Evolutionary conservation across 179 eudicot species (phyloP).

Genomic region (Spinacia oleracea): DNA sequence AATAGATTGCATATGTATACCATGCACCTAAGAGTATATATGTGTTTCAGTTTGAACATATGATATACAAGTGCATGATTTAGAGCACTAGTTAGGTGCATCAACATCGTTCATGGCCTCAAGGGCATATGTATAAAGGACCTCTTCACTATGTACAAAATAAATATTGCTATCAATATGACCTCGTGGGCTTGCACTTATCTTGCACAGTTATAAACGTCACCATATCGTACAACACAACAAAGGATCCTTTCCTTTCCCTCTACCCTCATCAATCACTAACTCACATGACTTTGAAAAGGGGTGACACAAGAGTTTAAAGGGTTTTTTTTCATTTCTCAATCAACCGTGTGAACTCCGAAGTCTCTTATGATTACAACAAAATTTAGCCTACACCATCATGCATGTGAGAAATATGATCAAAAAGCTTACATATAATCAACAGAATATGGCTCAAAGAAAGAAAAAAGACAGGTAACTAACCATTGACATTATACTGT

Average conservation of each 20-base stretch:
- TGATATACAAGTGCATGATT: neutral
- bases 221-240: neutral
- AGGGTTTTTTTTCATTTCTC: neutral
- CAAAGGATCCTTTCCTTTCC: neutral
- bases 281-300: neutral
- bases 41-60: neutral
- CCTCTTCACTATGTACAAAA: too few species aligned
- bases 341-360: neutral
- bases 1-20: neutral
- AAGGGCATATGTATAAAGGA: neutral
- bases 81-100: neutral
- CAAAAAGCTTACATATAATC: constrained; percentile 12
- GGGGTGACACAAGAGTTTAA: neutral
- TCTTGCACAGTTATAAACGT: neutral
- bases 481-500: neutral
- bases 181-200: neutral
- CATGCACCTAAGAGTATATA: neutral
- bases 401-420: constrained; percentile 22
- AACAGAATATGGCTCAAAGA: constrained; percentile 18
- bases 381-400: constrained; percentile 13
- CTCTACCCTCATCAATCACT: neutral
- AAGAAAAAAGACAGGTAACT: constrained; percentile 26
- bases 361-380: neutral
- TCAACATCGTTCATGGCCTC: neutral
- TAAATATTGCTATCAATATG: too few species aligned